These are phyloP conservation scores for Glycine latifolia DNA, from an alignment of 306 rosid genomes.

Conservation along the genomic window DNA sequence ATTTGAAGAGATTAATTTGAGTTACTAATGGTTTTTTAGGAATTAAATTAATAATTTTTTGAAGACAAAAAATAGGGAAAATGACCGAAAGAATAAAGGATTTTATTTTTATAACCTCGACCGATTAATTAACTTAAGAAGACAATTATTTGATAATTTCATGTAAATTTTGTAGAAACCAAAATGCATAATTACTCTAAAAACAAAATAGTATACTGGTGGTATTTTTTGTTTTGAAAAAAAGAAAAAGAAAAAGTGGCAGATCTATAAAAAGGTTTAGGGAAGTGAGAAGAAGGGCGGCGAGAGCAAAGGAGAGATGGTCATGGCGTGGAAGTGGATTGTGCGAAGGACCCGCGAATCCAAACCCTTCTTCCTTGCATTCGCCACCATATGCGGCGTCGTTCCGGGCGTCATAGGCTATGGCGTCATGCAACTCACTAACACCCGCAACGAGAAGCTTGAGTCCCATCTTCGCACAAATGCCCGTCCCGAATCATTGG, in stretches of 20 bases:
- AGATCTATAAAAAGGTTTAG: not conserved
- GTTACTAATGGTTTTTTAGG: not conserved
- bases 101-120: too few relatives aligned
- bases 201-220: too few relatives aligned
- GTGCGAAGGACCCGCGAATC: constrained; percentile 82
- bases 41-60: too few relatives aligned
- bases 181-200: too few relatives aligned
- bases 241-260: too few relatives aligned
- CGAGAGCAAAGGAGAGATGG: not conserved
- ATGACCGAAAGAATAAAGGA: not conserved
- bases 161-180: not conserved
- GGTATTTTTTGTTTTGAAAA: too few relatives aligned
- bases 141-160: too few relatives aligned
- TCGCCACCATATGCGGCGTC: constrained; percentile 89
- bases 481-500: constrained; percentile 86
- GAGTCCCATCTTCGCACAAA: constrained; percentile 81
- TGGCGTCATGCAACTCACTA: constrained; percentile 80
- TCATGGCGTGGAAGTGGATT: constrained; percentile 76
- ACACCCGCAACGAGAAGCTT: constrained; percentile 71
- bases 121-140: not conserved
- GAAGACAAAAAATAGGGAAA: not conserved
- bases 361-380: constrained; percentile 81
- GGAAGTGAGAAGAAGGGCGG: not conserved
- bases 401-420: constrained; percentile 85
- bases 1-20: too few relatives aligned